phyloP scores from a whole-genome alignment of 1,284 basidiomycete genomes.

The Sanghuangporus sanghuang region DNA sequence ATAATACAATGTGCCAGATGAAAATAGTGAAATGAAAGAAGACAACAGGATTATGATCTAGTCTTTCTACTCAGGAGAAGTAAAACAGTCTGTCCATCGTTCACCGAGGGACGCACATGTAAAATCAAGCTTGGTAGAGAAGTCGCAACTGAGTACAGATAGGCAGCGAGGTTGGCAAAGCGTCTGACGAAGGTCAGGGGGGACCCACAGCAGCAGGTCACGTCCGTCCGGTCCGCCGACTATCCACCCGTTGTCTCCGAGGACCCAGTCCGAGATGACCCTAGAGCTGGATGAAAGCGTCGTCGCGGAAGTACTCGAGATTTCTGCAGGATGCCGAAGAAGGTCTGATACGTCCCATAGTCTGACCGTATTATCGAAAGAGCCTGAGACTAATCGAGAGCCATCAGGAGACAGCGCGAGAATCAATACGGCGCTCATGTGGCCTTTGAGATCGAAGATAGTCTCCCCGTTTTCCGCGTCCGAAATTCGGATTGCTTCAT shows the following conservation, averaged over 20 bases:
- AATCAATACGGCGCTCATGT: not conserved
- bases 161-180: not conserved
- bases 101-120: not conserved
- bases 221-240: not conserved
- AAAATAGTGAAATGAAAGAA: too few species aligned
- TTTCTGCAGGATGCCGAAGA: not conserved
- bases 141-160: not conserved
- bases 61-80: too few species aligned
- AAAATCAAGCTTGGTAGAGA: not conserved
- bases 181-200: not conserved
- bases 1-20: too few species aligned
- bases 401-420: not conserved
- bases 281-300: not conserved
- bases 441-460: not conserved
- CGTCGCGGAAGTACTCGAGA: not conserved
- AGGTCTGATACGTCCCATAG: not conserved
- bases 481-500: slow-evolving; percentile 99
- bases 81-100: not conserved
- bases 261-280: not conserved
- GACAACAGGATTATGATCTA: too few species aligned
- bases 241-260: not conserved
- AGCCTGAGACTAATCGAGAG: not conserved
- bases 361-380: not conserved
- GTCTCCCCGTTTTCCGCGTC: slow-evolving; percentile 21
- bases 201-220: not conserved